Evolutionary conservation across 805 yeast species (phyloP), one percentile per base, ranked within the genome.

Genomic region (Candida mattraensis): DNA sequence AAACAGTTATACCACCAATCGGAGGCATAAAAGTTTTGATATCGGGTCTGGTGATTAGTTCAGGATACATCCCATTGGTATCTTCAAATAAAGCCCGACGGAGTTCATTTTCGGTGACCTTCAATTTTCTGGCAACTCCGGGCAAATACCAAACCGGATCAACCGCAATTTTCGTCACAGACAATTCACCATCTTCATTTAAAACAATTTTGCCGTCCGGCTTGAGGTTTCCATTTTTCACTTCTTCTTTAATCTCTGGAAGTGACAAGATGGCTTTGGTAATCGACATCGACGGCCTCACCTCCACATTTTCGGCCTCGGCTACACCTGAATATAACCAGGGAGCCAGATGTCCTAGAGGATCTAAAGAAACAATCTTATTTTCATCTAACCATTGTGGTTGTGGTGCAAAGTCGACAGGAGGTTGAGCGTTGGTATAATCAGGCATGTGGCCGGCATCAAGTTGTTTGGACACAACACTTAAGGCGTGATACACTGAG

Each of bases 101-200:
- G 30, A 79, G 64, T 31, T 74, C 74, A 12, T 54, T 58, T 50
- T 79, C 86, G 20, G 74, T 62, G 42, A 79, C 70, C 18, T 73
- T 74, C 50, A 79, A 73, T 50, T 82, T 72, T 53, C 74, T 66
- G 18, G 85, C 86, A 40, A 79, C 80, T 18, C 83, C 83, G 3
- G 86, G 86, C 39, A 79, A 63, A 48, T 76, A 71, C 85, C 86
- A 79, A 24, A 79, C 84, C 12, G 85, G 85, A 50, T 79, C 86
- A 25, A 77, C 77, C 3, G 86, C 86, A 40, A 79, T 67, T 53
- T 79, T 79, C 21, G 82, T 72, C 24, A 76, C 80, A 22, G 73
- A 74, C 52, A 79, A 60, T 45, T 79, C 85, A 48, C 86, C 86
- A 40, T 70, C 59, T 22, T 66, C 61, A 58, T 79, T 79, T 42